These are phyloP conservation scores for Penicillium sp. DNA, from an alignment of 2,329 filamentous ascomycete species.

Conservation along the genomic window DNA sequence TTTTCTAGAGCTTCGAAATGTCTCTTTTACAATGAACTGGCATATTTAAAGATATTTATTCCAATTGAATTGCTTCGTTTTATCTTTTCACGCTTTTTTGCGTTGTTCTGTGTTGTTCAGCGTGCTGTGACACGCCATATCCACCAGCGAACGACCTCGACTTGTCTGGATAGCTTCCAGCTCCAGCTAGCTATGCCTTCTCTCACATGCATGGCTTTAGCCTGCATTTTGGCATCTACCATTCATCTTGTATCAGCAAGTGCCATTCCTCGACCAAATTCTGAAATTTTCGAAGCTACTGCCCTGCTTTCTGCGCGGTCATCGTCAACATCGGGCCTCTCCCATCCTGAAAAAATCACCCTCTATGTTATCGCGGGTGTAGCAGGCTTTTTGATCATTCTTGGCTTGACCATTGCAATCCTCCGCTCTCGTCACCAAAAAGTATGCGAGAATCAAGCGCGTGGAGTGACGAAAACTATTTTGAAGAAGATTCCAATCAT, in stretches of 20 bases:
- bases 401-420: conserved; percentile 1
- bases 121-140: neutral
- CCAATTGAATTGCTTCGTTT: neutral
- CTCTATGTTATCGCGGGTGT: conserved; percentile 5
- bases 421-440: conserved; percentile 1
- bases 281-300: neutral
- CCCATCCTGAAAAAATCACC: conserved; percentile 6
- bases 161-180: neutral
- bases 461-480: neutral
- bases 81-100: neutral
- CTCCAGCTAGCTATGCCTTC: neutral
- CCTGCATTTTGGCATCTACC: neutral
- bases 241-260: neutral
- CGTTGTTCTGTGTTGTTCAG: neutral
- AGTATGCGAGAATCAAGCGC: neutral
- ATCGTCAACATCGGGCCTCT: neutral
- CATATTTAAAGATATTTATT: neutral
- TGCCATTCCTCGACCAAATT: neutral
- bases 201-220: neutral
- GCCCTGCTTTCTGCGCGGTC: neutral
- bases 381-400: neutral
- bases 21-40: neutral
- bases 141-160: neutral
- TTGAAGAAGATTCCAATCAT: conserved; percentile 4
- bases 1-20: neutral